Base-by-base conservation (phyloP, 805 yeast genomes). In the Nakazawaea ishiwadae region DNA sequence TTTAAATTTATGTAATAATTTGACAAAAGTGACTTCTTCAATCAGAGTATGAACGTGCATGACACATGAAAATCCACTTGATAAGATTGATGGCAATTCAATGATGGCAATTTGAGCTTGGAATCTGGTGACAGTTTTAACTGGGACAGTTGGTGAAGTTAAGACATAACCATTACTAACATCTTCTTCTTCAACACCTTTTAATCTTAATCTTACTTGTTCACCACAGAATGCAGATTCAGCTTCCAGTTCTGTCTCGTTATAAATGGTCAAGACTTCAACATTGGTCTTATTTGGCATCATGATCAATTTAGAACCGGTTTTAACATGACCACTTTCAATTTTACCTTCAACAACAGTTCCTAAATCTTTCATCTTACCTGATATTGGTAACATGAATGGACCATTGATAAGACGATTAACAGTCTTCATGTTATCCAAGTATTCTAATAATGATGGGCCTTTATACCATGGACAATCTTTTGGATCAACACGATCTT, bases 1-100 rank as follows among this genome's bases (percentile, higher is more conserved):
- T 65, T 93, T 96, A 55, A 93, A 73, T 68, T 91, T 89, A 70
- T 93, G 98, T 59, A 89, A 73, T 62, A 93, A 75, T 56, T 81
- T 80, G 39, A 81, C 73, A 59, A 93, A 78, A 19, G 75, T 74
- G 40, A 93, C 96, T 66, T 93, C 99, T 68, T 93, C 98, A 53
- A 91, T 89, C 42, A 98, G 98, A 38, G 98, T 88, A 71, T 93
- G 99, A 54, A 93, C 84, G 60, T 93, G 99, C 96, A 93, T 91
- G 42, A 93, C 97, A 76, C 98, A 93, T 11, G 96, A 81, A 72
- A 81, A 93, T 44, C 99, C 99, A 39, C 95, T 81, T 4, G 99
- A 86, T 58, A 93, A 72, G 58, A 93, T 93, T 15, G 96, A 84
- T 68, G 86, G 89, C 65, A 93, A 79, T 69, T 93, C 99, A 45